Evolutionary conservation across 495 filamentous ascomycete genomes (phyloP).

Genomic region (Baudoinia panamericana): DNA sequence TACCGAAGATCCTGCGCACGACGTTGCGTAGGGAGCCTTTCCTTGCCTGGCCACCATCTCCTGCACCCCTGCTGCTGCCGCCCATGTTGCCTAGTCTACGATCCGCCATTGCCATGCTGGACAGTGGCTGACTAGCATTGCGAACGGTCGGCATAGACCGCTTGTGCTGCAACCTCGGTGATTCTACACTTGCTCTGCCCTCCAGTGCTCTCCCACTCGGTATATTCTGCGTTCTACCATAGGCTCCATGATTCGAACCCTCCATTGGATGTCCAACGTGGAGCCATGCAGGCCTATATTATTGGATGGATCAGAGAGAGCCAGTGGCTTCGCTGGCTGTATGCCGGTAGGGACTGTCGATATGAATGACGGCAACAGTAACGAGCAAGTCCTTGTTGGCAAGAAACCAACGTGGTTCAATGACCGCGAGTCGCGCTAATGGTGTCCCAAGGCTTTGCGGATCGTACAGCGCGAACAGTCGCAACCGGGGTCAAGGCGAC

Average conservation of each 20-base stretch:
- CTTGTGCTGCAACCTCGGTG: conserved; percentile 12
- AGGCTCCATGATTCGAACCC: conserved; percentile 11
- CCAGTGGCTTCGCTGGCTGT: background rate
- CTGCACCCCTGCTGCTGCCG: background rate
- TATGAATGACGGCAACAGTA: too few species aligned
- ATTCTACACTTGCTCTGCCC: conserved; percentile 7
- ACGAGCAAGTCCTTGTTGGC: too few species aligned
- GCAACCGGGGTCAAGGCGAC: too few species aligned
- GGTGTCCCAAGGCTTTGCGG: too few species aligned
- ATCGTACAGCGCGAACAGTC: too few species aligned
- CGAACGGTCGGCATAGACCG: conserved; percentile 3
- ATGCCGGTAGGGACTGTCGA: background rate
- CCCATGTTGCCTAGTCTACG: too few species aligned
- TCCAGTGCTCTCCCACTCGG: conserved; percentile 3
- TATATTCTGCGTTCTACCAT: conserved; percentile 4
- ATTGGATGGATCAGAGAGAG: background rate
- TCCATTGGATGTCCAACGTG: conserved; percentile 8
- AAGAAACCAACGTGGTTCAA: too few species aligned
- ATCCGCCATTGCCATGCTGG: too few species aligned
- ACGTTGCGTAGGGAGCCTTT: conserved; percentile 21
- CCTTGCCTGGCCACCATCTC: conserved; percentile 5
- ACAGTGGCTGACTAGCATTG: conserved; percentile 5
- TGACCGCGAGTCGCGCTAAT: too few species aligned
- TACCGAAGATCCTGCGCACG: conserved; percentile 20
- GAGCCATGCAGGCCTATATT: conserved; percentile 9